phyloP scores from a whole-genome alignment of 345 rosid species.

The Syzygium grande region DNA sequence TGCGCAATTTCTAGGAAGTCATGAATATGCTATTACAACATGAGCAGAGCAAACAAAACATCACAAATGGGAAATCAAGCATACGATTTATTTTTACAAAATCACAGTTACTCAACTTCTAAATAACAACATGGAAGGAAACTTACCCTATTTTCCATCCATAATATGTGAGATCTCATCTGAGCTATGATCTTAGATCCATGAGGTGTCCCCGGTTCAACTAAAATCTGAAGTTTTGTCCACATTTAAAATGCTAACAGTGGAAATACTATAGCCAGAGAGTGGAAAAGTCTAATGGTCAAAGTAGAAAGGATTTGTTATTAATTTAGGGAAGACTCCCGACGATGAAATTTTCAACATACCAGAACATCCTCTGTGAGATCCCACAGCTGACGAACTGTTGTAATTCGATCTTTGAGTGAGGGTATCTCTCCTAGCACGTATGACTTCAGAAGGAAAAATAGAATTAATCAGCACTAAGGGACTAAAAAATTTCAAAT shows the following conservation, averaged over 20 bases:
- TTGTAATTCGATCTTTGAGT: slow-evolving; percentile 69
- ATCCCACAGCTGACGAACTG: slow-evolving; percentile 95
- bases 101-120: neutral
- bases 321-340: neutral
- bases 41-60: neutral
- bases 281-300: neutral
- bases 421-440: slow-evolving; percentile 98
- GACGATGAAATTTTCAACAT: slow-evolving; percentile 2
- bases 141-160: slow-evolving; percentile 94
- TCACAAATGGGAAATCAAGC: neutral
- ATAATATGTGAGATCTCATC: slow-evolving; percentile 90
- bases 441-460: slow-evolving; percentile 54
- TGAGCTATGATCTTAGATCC: slow-evolving; percentile 85
- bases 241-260: neutral
- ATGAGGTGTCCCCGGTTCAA: slow-evolving; percentile 96
- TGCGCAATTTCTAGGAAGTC: slow-evolving; percentile 49
- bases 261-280: neutral
- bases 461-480: neutral
- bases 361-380: slow-evolving; percentile 92
- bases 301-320: neutral
- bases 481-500: neutral
- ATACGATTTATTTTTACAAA: neutral
- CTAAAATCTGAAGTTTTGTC: slow-evolving; percentile 50
- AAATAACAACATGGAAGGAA: neutral
- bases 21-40: slow-evolving; percentile 7